These are phyloP conservation scores for Babesia bigemina DNA, from an alignment of 169 alveolate species.

Conservation along the genomic window DNA sequence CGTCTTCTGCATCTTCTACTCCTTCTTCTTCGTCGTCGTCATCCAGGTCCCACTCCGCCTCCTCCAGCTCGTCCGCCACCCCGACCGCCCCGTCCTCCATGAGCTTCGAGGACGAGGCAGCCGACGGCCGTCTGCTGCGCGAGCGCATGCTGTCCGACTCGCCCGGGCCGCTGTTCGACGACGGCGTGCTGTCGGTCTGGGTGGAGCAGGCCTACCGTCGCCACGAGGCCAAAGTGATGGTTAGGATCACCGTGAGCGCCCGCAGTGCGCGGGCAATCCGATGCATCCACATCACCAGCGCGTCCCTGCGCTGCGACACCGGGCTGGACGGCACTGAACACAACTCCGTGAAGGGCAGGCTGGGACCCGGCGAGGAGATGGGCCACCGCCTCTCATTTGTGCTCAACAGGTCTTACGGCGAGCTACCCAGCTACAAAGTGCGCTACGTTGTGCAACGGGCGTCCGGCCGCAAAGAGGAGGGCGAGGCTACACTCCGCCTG, in stretches of 20 bases:
- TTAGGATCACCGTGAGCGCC: conserved; percentile 1
- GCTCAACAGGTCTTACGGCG: background rate
- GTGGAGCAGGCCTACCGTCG: conserved; percentile 50
- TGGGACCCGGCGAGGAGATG: conserved; percentile 19
- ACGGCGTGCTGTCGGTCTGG: conserved; percentile 6
- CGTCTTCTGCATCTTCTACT: conserved; percentile 6
- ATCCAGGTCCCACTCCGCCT: background rate
- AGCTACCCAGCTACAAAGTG: conserved; percentile 15
- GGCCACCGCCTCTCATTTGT: conserved; percentile 44
- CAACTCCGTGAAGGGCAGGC: background rate
- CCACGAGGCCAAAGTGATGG: conserved; percentile 27
- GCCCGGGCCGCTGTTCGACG: conserved; percentile 13
- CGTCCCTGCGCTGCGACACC: conserved; percentile 2
- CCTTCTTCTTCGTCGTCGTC: background rate
- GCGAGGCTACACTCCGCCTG: conserved; percentile 5
- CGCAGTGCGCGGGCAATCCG: background rate
- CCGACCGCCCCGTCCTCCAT: background rate
- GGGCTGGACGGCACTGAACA: conserved; percentile 21
- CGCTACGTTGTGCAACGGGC: background rate
- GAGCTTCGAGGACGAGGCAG: background rate
- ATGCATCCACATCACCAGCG: background rate
- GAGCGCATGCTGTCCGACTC: conserved; percentile 14
- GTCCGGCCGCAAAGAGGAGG: background rate
- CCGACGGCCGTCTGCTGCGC: background rate
- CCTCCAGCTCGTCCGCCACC: background rate